Conservation (phyloP, 306 rosid species). For the Herpetospermum pedunculosum region DNA sequence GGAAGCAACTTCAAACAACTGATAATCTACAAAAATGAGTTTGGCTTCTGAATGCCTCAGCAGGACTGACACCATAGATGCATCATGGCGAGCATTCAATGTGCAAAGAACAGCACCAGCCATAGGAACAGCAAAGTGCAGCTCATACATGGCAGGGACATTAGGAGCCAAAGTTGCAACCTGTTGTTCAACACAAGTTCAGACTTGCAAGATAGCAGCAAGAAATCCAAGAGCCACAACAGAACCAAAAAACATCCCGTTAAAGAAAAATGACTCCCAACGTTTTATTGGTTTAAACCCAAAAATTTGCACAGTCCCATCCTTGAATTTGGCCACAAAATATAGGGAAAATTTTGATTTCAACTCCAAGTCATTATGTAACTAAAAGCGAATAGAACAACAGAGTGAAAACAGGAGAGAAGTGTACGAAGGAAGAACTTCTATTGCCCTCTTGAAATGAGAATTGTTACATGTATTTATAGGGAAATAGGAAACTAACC, state of each 20-base stretch:
- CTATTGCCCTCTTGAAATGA: too few relatives aligned
- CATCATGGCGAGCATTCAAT: conserved; percentile 56
- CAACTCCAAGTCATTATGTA: not conserved
- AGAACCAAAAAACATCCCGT: not conserved
- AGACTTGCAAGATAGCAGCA: not conserved
- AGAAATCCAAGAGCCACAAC: not conserved
- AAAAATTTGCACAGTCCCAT: not conserved
- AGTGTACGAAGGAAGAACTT: too few relatives aligned
- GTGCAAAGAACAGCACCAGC: conserved; percentile 73
- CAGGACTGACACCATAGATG: conserved; percentile 37
- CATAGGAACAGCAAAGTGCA: conserved; percentile 95
- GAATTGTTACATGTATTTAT: too few relatives aligned
- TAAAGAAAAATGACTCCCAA: not conserved
- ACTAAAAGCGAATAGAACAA: too few relatives aligned
- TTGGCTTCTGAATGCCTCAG: conserved; percentile 61
- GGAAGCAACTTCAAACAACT: conserved; percentile 41
- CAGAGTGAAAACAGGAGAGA: too few relatives aligned
- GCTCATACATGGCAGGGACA: conserved; percentile 84
- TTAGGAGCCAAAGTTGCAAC: conserved; percentile 75
- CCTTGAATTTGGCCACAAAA: not conserved
- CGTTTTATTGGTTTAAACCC: not conserved
- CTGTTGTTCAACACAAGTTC: conserved; percentile 35
- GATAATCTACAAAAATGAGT: conserved; percentile 57
- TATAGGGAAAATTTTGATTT: not conserved
- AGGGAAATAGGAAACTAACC: too few relatives aligned